Conservation (phyloP, 2,329 filamentous ascomycete species). For the Blastomyces emzantsi region DNA sequence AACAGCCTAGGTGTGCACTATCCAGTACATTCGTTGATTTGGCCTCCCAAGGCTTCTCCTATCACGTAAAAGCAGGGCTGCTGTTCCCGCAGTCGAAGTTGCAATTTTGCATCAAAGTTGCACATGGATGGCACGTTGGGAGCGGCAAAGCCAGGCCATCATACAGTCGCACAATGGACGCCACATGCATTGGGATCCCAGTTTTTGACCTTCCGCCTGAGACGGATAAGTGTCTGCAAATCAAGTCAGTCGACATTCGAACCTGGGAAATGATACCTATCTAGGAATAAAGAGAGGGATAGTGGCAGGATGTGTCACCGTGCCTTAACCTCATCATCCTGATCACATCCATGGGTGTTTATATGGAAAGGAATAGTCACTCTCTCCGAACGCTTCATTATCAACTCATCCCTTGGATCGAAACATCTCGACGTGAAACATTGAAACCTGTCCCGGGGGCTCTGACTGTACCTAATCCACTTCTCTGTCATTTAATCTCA, state of each 20-base stretch:
- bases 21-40: neutral
- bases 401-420: too few species aligned
- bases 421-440: too few species aligned
- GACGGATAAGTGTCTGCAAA: neutral
- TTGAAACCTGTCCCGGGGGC: neutral
- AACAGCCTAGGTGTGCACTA: too few species aligned
- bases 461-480: neutral
- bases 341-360: neutral
- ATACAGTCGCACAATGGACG: neutral
- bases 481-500: neutral
- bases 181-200: neutral
- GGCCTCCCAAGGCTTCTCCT: neutral
- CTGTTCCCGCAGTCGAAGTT: neutral
- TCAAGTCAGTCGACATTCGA: neutral
- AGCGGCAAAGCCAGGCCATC: neutral
- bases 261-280: constrained; percentile 1
- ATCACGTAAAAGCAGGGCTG: neutral
- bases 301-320: neutral
- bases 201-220: too few species aligned
- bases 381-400: too few species aligned
- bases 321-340: neutral
- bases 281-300: neutral
- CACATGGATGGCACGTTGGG: neutral
- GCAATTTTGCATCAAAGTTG: neutral
- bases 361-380: too few species aligned